A percentile compares a stretch with the other conserved stretches of the same genome.
phyloP scores from a whole-genome alignment of 768 basidiomycete genomes.

The Podaxis mareebaensis region DNA sequence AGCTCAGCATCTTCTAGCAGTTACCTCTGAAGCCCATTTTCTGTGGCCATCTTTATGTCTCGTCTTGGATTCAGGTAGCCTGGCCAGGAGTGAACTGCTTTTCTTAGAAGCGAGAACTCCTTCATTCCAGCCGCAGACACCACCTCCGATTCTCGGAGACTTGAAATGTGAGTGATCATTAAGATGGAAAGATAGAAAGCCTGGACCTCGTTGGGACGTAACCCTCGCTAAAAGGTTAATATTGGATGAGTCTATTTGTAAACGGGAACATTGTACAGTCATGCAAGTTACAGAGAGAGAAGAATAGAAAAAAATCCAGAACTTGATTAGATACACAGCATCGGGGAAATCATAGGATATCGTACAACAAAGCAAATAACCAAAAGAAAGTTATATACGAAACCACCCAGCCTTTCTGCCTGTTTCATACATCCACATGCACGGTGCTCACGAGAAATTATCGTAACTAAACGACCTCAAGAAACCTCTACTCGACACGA shows the following conservation, averaged over 20 bases:
- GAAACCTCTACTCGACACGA: constrained; percentile 27
- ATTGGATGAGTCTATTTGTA: neutral
- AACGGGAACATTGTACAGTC: neutral
- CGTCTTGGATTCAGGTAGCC: too few relatives aligned
- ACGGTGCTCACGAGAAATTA: constrained; percentile 3
- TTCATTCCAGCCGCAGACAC: too few relatives aligned
- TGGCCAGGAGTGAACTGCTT: too few relatives aligned
- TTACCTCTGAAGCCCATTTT: too few relatives aligned
- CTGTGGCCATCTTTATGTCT: too few relatives aligned
- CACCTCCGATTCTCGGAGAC: too few relatives aligned
- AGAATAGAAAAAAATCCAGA: neutral
- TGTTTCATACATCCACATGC: neutral
- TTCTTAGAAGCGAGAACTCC: too few relatives aligned
- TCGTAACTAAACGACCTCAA: constrained; percentile 34
- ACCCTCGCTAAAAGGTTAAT: too few relatives aligned
- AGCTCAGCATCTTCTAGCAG: too few relatives aligned
- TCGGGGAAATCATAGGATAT: neutral
- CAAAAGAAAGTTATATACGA: constrained; percentile 11
- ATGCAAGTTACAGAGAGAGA: neutral
- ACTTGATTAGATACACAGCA: neutral
- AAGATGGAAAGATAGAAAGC: too few relatives aligned
- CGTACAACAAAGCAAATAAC: neutral
- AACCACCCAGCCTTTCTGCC: constrained; percentile 2
- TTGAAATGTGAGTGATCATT: too few relatives aligned
- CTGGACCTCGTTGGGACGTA: too few relatives aligned